Evolutionary conservation across 176 grass and related monocot species (phyloP), one percentile per base, ranked within the genome.

Genomic region (Oryza meridionalis): DNA sequence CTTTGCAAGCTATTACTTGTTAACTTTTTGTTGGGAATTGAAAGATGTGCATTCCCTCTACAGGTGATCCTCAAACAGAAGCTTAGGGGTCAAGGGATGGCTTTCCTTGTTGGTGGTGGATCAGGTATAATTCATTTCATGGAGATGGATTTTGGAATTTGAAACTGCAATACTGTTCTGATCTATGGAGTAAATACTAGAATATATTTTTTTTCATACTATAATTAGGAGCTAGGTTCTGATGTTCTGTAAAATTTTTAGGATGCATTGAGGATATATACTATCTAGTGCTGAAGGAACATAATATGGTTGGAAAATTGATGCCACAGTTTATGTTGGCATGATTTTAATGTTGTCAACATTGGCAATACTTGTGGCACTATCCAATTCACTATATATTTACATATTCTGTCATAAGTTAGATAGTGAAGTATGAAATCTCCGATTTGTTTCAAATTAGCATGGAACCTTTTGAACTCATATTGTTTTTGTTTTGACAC

Each of bases 1-100:
- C 38, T 37, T 86, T 35, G 24, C 59, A 16, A 82, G 75, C 21
- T 72, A 58, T 6, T 58, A 46, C 8, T 32, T 19, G 27, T 21
- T 11, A 75, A 63, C 38, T 86, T 86, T 49, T 69, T 76, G 35
- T 68, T 80, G 70, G 75, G 58, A 85, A 62, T 53, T 88, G 26
- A 88, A 72, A 79, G 16, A 2, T 76, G 42, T 62, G 9, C 12
- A 45, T 75, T 84, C 55, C 31, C 49, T 69, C 13, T 80, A 5
- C 70, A 99, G 96, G 83, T 92, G 76, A 90, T 99, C 72, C 91
- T 99, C 61, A 99, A 94, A 90, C 93, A 95, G 62, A 99, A 98
- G 77, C 84, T 99, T 88, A 90, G 87, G 84, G 93, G 96, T 62
- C 96, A 95, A 83, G 93, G 93, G 19, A 84, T 99, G 91, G 93